These are phyloP conservation scores for Citrus hindsii DNA, from an alignment of 345 rosid genomes.

Conservation along the genomic window DNA sequence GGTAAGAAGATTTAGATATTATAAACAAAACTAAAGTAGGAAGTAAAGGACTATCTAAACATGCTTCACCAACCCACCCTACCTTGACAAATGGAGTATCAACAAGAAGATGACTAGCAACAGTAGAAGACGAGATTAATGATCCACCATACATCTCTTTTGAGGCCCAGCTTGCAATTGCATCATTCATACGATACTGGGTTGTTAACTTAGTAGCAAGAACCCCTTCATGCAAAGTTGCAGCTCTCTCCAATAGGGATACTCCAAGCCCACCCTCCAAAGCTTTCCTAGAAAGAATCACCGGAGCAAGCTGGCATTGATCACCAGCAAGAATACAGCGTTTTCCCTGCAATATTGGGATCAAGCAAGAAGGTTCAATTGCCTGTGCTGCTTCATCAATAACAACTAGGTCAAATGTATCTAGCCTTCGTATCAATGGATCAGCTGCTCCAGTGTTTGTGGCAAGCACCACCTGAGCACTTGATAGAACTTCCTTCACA, in stretches of 20 bases:
- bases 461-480: slow-evolving; percentile 89
- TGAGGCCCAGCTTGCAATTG: slow-evolving; percentile 95
- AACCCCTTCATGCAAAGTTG: slow-evolving; percentile 66
- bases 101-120: slow-evolving; percentile 79
- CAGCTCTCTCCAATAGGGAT: slow-evolving; percentile 83
- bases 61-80: not conserved
- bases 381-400: slow-evolving; percentile 98
- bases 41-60: not conserved
- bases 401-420: slow-evolving; percentile 82
- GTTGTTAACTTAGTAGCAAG: slow-evolving; percentile 66
- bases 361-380: slow-evolving; percentile 96
- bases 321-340: slow-evolving; percentile 93
- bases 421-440: slow-evolving; percentile 73
- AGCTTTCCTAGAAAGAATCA: slow-evolving; percentile 81
- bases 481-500: slow-evolving; percentile 67
- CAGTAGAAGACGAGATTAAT: slow-evolving; percentile 67
- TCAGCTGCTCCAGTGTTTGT: slow-evolving; percentile 97
- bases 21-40: not conserved
- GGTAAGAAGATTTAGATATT: not conserved
- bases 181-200: slow-evolving; percentile 95
- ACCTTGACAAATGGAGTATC: slow-evolving; percentile 96
- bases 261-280: slow-evolving; percentile 90
- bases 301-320: slow-evolving; percentile 94
- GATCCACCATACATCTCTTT: slow-evolving; percentile 94
- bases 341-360: slow-evolving; percentile 87